Evolutionary conservation across 2,329 filamentous ascomycete genomes (phyloP).

Genomic region (Emericellopsis cladophorae): DNA sequence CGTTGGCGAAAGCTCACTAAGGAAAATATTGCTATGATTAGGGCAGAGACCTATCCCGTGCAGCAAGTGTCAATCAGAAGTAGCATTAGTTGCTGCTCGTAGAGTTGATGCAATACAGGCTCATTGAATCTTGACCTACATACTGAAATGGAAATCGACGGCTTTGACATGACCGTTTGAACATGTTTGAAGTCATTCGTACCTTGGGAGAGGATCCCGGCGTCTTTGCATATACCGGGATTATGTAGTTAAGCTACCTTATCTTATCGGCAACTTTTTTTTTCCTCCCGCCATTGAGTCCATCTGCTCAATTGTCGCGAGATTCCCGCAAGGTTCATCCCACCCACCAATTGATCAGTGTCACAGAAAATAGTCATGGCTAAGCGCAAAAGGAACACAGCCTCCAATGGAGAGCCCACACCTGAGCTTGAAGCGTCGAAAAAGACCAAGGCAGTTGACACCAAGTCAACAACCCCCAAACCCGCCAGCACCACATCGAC

Average conservation of each 20-base stretch:
- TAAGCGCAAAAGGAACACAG: constrained; percentile 35
- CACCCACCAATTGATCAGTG: too few species aligned
- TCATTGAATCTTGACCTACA: too few species aligned
- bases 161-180: too few species aligned
- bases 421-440: constrained; percentile 14
- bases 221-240: constrained; percentile 4
- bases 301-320: not conserved
- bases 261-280: constrained; percentile 17
- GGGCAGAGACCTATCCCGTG: too few species aligned
- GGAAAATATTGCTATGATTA: too few species aligned
- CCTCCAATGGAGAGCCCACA: constrained; percentile 10
- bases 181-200: too few species aligned
- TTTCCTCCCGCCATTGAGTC: not conserved
- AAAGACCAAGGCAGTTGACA: constrained; percentile 14
- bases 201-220: not conserved
- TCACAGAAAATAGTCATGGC: constrained; percentile 20
- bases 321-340: constrained; percentile 1
- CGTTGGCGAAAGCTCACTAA: too few species aligned
- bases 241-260: constrained; percentile 13
- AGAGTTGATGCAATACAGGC: too few species aligned
- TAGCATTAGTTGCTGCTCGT: too few species aligned
- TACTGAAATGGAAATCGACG: too few species aligned
- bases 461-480: constrained; percentile 2
- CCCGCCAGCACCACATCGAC: constrained; percentile 3
- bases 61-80: too few species aligned